These are phyloP conservation scores for Grosmannia huntii DNA, from an alignment of 2,329 filamentous ascomycete genomes.

Conservation along the genomic window DNA sequence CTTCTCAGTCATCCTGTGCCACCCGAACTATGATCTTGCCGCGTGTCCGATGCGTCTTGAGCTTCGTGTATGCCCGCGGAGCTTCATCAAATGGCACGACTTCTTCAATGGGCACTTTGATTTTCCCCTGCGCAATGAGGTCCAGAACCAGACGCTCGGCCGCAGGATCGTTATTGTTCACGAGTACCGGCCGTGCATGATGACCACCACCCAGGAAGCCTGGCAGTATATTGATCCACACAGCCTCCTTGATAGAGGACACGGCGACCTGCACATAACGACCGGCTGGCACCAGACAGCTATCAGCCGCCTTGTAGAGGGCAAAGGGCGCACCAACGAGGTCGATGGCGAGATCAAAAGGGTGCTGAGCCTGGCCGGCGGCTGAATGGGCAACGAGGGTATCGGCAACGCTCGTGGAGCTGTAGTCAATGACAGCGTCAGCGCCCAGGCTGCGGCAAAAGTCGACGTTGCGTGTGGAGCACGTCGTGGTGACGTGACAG, in stretches of 20 bases:
- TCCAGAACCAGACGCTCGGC: constrained; percentile 9
- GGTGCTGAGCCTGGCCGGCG: not conserved
- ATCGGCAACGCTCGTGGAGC: constrained; percentile 7
- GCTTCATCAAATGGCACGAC: constrained; percentile 13
- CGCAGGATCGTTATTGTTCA: constrained; percentile 4
- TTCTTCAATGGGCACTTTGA: constrained; percentile 14
- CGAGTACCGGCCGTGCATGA: constrained; percentile 6
- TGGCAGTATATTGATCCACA: constrained; percentile 9
- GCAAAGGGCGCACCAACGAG: constrained; percentile 12
- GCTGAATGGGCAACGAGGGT: constrained; percentile 7
- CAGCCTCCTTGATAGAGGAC: not conserved
- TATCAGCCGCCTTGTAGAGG: constrained; percentile 13
- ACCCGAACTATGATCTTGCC: constrained; percentile 17
- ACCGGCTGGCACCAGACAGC: constrained; percentile 11
- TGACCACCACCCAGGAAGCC: constrained; percentile 11
- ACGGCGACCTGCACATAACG: constrained; percentile 14
- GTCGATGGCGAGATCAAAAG: constrained; percentile 18
- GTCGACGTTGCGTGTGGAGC: constrained; percentile 21
- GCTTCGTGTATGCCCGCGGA: constrained; percentile 14
- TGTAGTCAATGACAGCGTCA: constrained; percentile 25
- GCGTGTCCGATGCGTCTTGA: constrained; percentile 4
- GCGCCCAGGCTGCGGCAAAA: constrained; percentile 23
- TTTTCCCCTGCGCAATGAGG: constrained; percentile 17
- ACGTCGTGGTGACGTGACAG: constrained; percentile 21
- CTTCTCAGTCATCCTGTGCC: not conserved